Percentiles rank a stretch among this genome's conserved stretches.
Evolutionary conservation across 2,329 filamentous ascomycete genomes (phyloP).

Genomic region (Fusarium multiceps): DNA sequence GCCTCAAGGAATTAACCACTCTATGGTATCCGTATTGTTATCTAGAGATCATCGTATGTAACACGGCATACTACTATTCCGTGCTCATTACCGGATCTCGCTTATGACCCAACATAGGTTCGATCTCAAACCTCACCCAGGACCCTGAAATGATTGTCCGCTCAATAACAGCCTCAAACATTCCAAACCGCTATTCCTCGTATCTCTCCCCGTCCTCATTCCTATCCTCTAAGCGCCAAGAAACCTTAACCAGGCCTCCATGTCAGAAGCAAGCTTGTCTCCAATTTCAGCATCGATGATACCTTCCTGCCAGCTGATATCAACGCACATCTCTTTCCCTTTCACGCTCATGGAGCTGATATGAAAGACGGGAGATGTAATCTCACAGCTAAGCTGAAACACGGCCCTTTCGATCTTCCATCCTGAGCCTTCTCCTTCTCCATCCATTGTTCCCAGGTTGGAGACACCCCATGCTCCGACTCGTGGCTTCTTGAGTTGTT

Average conservation of each 20-base stretch:
- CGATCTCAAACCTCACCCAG: neutral
- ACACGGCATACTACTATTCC: neutral
- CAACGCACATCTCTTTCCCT: slow-evolving; percentile 39
- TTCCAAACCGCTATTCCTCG: slow-evolving; percentile 2
- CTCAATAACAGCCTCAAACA: neutral
- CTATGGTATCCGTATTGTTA: neutral
- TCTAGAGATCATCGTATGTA: neutral
- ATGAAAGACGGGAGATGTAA: slow-evolving; percentile 36
- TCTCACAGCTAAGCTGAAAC: slow-evolving; percentile 40
- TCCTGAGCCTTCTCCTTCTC: neutral
- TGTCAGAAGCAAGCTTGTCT: slow-evolving; percentile 34
- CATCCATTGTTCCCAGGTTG: slow-evolving; percentile 47
- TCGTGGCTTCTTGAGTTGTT: slow-evolving; percentile 40
- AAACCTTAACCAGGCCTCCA: slow-evolving; percentile 39
- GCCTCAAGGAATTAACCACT: neutral
- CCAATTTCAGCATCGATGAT: slow-evolving; percentile 34
- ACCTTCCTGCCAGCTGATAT: slow-evolving; percentile 43
- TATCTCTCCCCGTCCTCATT: slow-evolving; percentile 14
- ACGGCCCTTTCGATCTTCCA: slow-evolving; percentile 42
- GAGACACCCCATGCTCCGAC: slow-evolving; percentile 39
- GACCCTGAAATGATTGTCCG: neutral
- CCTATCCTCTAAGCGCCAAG: slow-evolving; percentile 18
- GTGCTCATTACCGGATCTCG: neutral
- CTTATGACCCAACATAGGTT: neutral
- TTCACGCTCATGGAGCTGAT: slow-evolving; percentile 40